A percentile compares a stretch with the other conserved stretches of the same genome.
Conservation (phyloP, 495 filamentous ascomycete species). For the Cercophora scortea region DNA sequence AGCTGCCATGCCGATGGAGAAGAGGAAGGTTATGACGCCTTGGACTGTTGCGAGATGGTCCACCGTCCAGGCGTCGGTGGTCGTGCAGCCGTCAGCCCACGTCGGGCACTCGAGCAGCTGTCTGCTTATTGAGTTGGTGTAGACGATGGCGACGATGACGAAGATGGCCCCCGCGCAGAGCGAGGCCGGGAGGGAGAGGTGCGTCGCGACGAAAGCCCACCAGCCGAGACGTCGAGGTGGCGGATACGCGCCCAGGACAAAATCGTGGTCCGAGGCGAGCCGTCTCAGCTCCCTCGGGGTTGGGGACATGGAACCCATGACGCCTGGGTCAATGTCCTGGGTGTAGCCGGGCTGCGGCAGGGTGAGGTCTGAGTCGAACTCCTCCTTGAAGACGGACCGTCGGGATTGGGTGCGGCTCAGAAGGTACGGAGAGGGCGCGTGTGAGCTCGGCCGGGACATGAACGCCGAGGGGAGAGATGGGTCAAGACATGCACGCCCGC, state of each 20-base stretch:
- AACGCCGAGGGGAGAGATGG: too few relatives aligned
- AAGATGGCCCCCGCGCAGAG: conserved; percentile 14
- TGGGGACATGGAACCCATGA: conserved; percentile 9
- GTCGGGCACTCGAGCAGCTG: conserved; percentile 19
- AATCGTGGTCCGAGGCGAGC: conserved; percentile 22
- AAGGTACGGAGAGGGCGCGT: background rate
- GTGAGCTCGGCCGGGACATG: too few relatives aligned
- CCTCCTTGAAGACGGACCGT: conserved; percentile 21
- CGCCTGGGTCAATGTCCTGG: conserved; percentile 1
- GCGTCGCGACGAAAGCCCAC: conserved; percentile 17
- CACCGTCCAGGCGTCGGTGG: conserved; percentile 15
- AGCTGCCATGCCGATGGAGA: conserved; percentile 16
- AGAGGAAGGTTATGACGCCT: conserved; percentile 21
- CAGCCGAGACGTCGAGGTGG: conserved; percentile 12
- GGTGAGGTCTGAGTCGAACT: conserved; percentile 13
- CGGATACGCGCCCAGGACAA: conserved; percentile 14
- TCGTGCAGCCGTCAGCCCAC: conserved; percentile 15
- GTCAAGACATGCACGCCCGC: too few relatives aligned
- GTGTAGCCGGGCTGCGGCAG: background rate
- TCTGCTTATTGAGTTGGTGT: conserved; percentile 13
- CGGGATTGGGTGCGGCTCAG: conserved; percentile 14
- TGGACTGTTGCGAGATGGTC: conserved; percentile 20
- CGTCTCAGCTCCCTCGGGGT: conserved; percentile 19
- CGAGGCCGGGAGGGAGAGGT: conserved; percentile 17
- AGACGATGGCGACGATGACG: conserved; percentile 16